Base-by-base conservation (phyloP, 768 basidiomycete genomes). In the Boletus vinaceobasis region DNA sequence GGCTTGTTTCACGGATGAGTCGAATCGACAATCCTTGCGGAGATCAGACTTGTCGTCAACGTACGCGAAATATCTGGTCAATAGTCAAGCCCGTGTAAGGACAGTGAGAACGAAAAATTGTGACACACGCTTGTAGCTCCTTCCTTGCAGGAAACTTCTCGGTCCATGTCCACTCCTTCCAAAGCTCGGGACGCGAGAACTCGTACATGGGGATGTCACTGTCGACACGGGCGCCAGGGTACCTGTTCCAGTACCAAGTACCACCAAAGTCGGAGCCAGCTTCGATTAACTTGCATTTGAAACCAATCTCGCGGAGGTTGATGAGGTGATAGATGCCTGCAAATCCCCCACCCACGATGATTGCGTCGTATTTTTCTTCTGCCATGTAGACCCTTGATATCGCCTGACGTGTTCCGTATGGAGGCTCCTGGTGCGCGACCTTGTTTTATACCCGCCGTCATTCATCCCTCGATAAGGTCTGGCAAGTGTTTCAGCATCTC, bases 11-110 rank as follows among this genome's bases (percentile, higher is more conserved):
- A 62, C 50, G 3, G 19, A 7, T 3, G 60, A 55, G 40, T 62
- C 38, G 10, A 62, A 58, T 10, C 39, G 43, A n/a, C 60, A 62
- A 29, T 62, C 31, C 13, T 58, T 58, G 40, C 56, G 60, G 9
- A 62, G 53, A 27, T 50, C 38, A 2, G 52, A n/a, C 39, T 59
- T 55, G 0, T 52, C 2, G 29, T 48, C 57, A 2, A 59, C 60
- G 26, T 62, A 55, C 23, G 50, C 53, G 6, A 62, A 62, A 39
- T 59, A 62, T 11, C 60, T 62, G 36, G n/a, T n/a, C n/a, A n/a
- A n/a, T n/a, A n/a, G n/a, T n/a, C n/a, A n/a, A n/a, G n/a, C n/a
- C n/a, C n/a, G n/a, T n/a, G n/a, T n/a, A n/a, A n/a, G n/a, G n/a
- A n/a, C n/a, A n/a, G n/a, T n/a, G n/a, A 17, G 27, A 23, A n/a